Evolutionary conservation across 192 early-diverging fungal species (phyloP), one percentile per base, ranked within the genome.

Genomic region (Fimicolochytrium jonesii): DNA sequence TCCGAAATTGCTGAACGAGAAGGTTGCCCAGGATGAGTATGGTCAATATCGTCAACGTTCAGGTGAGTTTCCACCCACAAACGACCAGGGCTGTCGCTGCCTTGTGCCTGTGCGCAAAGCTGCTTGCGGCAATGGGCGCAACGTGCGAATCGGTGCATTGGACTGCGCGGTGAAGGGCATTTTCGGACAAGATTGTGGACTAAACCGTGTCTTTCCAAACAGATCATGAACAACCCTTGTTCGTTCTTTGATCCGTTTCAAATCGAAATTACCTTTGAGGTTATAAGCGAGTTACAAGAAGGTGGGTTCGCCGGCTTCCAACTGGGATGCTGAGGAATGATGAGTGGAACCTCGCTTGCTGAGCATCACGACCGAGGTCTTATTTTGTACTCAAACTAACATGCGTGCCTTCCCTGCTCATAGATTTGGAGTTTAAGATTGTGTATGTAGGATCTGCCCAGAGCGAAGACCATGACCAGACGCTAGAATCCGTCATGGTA

Each of bases 241-340:
- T 68, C 75, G 42, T 97, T 96, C 68, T 73, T 82, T 56, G 84
- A 80, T 46, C 84, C 85, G 11, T 96, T 94, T 73, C 77, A 87
- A 64, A 91, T 99, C 66, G 93, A 97, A 74, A 95, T 99, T 44
- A 99, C 93, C 6, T 96, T 99, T 71, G 96, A 99, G 68, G 94
- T 94, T 73, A 83, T 92, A 42, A 80, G 88, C 11, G 82, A 84
- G 55, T 79, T 99, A 3, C 65, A 88, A 59, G 90, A 93, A 69
- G 94, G 92, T 94, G 72, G 61, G 50, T 13, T 49, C 17, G 37
- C 10, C 37, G 33, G 36, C 37, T 39, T 17, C 37, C 17, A 17
- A 39, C 37, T 39, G 37, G 7, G 37, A 17, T 39, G 7, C 37
- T 39, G 37, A 39, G 9, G 37, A 39, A n/a, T n/a, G n/a, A n/a